Percentiles rank a stretch among this genome's conserved stretches.
phyloP scores from a whole-genome alignment of 2,329 filamentous ascomycete species.

The Diplodia mutila region DNA sequence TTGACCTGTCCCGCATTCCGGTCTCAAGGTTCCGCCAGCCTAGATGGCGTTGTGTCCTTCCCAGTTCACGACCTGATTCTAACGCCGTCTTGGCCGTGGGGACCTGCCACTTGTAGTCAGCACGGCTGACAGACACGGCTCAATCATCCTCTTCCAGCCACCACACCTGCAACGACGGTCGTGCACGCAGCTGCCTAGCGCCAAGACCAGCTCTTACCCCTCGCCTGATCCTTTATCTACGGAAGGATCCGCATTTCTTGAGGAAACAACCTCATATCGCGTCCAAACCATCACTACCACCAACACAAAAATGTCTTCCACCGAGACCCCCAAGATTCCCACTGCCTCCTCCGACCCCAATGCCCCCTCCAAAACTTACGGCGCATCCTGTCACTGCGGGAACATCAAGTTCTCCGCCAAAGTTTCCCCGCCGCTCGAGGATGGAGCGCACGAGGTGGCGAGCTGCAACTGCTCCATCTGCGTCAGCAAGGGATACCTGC shows the following conservation, averaged over 20 bases:
- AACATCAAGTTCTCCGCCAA: conserved; percentile 55
- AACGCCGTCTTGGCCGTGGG: too few relatives aligned
- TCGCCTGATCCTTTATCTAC: not conserved
- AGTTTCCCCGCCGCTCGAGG: conserved; percentile 53
- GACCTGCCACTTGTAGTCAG: too few relatives aligned
- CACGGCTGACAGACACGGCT: too few relatives aligned
- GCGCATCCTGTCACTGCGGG: conserved; percentile 59
- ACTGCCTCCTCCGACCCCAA: not conserved
- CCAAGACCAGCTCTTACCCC: not conserved
- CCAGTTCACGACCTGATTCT: too few relatives aligned
- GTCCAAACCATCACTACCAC: not conserved
- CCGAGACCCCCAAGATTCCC: not conserved
- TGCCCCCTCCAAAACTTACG: conserved; percentile 40
- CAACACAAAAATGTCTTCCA: not conserved
- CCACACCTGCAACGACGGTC: not conserved
- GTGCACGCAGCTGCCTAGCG: not conserved
- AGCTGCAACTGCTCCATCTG: conserved; percentile 61
- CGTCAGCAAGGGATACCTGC: conserved; percentile 55
- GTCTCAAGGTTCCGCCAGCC: not conserved
- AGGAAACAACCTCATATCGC: not conserved
- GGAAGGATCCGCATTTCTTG: not conserved
- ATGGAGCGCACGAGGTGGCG: conserved; percentile 45
- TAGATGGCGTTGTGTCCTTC: too few relatives aligned
- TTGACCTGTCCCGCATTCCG: not conserved
- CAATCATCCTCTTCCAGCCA: too few relatives aligned